Evolutionary conservation across 257 asterid species (phyloP).

Genomic region (Solanum chmielewskii): DNA sequence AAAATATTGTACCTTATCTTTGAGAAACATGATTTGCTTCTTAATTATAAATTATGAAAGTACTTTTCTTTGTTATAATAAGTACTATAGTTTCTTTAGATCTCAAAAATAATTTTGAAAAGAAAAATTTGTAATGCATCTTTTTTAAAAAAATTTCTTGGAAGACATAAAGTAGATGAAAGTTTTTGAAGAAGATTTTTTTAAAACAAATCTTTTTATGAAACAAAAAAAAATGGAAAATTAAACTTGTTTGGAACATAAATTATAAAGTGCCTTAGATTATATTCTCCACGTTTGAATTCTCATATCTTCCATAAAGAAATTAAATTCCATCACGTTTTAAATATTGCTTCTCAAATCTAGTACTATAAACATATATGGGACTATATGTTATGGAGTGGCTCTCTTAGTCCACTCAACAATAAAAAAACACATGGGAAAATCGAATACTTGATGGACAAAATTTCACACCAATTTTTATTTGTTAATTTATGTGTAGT

Average conservation of each 20-base stretch:
- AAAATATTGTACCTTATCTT: not conserved
- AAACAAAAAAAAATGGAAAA: not conserved
- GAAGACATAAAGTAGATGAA: not conserved
- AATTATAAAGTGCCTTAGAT: not conserved
- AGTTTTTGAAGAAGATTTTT: not conserved
- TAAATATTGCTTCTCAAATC: not conserved
- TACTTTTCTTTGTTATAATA: not conserved
- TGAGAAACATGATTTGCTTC: not conserved
- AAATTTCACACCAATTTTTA: not conserved
- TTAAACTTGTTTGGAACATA: not conserved
- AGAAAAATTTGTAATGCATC: not conserved
- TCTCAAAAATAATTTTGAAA: not conserved
- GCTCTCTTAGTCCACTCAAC: not conserved
- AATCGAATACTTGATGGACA: not conserved
- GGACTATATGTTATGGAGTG: not conserved
- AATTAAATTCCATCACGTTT: not conserved
- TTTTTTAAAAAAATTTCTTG: too few species aligned
- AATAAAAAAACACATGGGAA: not conserved
- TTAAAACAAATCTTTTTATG: too few species aligned
- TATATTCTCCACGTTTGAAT: conserved; percentile 22
- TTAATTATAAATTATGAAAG: not conserved
- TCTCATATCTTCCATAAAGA: not conserved
- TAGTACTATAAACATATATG: not conserved
- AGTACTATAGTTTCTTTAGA: not conserved
- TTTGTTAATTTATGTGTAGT: not conserved